Base-by-base conservation (phyloP, 768 basidiomycete species). In the Asterophora lycoperdoides region DNA sequence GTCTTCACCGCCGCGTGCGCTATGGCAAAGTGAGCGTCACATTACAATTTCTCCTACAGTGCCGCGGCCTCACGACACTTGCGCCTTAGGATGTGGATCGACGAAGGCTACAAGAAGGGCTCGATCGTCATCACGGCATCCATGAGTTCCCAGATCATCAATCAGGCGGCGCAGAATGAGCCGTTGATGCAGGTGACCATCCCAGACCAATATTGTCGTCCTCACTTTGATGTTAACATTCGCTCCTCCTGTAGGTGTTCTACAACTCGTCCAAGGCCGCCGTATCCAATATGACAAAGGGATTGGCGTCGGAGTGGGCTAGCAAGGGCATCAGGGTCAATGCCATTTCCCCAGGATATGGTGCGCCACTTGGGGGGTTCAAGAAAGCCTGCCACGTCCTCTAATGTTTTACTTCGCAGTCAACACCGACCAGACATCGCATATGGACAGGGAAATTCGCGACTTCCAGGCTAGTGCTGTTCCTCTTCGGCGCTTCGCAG, bases 181-280 rank as follows among this genome's bases (percentile, higher is more conserved):
- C 67, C 81, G 3, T 62, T 83, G 38, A 76, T 73, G 9, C 83
- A 83, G 65, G 81, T 74, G 0, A 20, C 56, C 44, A 23, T 15
- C 8, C 23, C 23, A 23, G 23, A 23, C 6, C 3, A 23, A 3
- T 23, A 3, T 23, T 23, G 23, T 23, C 23, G n/a, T 23, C 23
- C 3, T 23, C 6, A 6, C 23, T 23, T 23, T 6, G 23, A 23
- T 6, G 23, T 23, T 23, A 23, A 23, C 6, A 6, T 6, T 23
- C n/a, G 23, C 6, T 23, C 6, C 23, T 23, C 23, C 7, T 10
- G 17, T 15, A 41, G 69, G 68, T 70, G 7, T 73, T 72, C 56
- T 84, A 84, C 60, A 85, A 85, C 58, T 81, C 83, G 0, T 84
- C 83, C 38, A 86, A 85, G 64, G 83, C 78, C 0, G 84, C 82